These are phyloP conservation scores for Cryomyces antarcticus DNA, from an alignment of 495 filamentous ascomycete species.

Conservation along the genomic window DNA sequence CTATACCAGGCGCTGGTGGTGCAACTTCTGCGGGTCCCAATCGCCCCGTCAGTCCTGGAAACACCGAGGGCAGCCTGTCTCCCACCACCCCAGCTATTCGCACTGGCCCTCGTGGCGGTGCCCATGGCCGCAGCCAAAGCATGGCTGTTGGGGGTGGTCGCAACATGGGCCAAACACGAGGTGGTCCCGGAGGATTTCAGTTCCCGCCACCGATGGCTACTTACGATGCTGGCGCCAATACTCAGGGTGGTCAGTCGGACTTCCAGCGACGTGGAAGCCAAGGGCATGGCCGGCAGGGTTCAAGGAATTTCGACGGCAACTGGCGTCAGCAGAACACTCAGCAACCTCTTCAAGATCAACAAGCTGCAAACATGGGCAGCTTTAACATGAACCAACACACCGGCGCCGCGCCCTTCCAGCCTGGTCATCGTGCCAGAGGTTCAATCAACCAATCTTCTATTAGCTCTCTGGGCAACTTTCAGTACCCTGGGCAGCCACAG, in stretches of 20 bases:
- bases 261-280: conserved; percentile 52
- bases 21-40: conserved; percentile 23
- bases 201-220: conserved; percentile 39
- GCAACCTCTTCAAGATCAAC: conserved; percentile 22
- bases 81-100: conserved; percentile 16
- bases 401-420: conserved; percentile 48
- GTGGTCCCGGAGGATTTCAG: conserved; percentile 42
- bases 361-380: conserved; percentile 32
- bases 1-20: conserved; percentile 45
- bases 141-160: conserved; percentile 44
- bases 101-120: conserved; percentile 21
- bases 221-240: conserved; percentile 31
- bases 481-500: conserved; percentile 81
- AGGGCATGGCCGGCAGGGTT: conserved; percentile 58
- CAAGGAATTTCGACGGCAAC: conserved; percentile 91
- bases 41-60: conserved; percentile 25
- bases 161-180: conserved; percentile 29
- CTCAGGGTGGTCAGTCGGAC: conserved; percentile 31
- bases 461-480: conserved; percentile 67
- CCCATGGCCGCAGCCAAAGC: conserved; percentile 47
- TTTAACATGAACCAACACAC: conserved; percentile 40
- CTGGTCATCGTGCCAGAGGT: conserved; percentile 66
- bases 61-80: conserved; percentile 20
- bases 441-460: conserved; percentile 82
- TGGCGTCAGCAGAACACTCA: conserved; percentile 78